phyloP scores from a whole-genome alignment of 139 green algal species.

The Chlorella sp. region DNA sequence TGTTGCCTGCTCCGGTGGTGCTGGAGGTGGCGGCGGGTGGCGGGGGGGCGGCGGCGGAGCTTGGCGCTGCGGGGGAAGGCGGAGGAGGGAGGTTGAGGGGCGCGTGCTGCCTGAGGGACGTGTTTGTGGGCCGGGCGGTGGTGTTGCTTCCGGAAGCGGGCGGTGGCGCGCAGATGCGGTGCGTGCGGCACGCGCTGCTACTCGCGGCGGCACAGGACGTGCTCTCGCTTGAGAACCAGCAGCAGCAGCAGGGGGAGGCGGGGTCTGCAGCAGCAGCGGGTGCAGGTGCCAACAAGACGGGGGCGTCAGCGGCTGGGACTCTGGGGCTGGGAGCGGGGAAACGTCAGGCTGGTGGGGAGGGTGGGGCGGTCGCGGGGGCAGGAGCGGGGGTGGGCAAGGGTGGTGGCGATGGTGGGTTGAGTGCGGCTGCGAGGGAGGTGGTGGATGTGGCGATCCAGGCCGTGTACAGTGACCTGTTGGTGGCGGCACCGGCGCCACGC shows the following conservation, averaged over 20 bases:
- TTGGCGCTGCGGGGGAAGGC: background rate
- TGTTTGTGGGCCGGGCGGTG: background rate
- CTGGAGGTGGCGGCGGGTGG: background rate
- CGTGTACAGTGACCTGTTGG: constrained; percentile 8
- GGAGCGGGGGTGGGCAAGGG: too few species aligned
- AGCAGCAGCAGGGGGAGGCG: background rate
- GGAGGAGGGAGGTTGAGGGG: too few species aligned
- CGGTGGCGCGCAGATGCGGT: background rate
- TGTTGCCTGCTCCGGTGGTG: background rate
- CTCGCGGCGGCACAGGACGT: background rate
- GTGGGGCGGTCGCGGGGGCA: too few species aligned
- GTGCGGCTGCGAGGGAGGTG: background rate
- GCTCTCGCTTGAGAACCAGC: background rate
- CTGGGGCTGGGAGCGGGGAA: too few species aligned
- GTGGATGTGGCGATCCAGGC: constrained; percentile 4
- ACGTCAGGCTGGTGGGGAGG: too few species aligned
- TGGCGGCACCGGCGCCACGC: too few species aligned
- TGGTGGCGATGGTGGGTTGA: too few species aligned
- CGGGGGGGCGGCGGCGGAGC: background rate
- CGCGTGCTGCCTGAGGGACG: background rate
- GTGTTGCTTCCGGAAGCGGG: background rate
- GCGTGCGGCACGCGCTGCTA: background rate
- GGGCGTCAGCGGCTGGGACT: too few species aligned
- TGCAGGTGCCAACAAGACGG: too few species aligned
- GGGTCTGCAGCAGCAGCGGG: too few species aligned